phyloP scores from a whole-genome alignment of 371 early-diverging fungal genomes.

The Quaeritorhiza haematococci region DNA sequence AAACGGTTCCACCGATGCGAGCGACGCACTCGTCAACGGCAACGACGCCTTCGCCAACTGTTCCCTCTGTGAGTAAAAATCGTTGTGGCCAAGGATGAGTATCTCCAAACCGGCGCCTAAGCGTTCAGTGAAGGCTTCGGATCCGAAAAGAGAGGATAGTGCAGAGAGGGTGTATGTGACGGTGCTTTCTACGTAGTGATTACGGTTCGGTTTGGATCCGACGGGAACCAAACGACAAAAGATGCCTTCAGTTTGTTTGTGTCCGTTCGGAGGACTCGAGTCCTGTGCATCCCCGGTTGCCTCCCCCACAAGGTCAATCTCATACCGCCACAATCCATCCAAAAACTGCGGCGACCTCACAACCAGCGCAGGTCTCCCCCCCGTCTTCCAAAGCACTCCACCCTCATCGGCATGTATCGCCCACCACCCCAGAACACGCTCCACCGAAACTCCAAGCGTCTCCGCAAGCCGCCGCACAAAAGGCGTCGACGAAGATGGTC shows the following conservation, averaged over 20 bases:
- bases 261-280: neutral
- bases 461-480: too few species aligned
- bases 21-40: constrained; percentile 50
- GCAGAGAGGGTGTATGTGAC: constrained; percentile 18
- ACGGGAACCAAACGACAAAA: neutral
- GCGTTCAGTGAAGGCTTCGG: too few species aligned
- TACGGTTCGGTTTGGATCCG: constrained; percentile 3
- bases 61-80: constrained; percentile 88
- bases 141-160: constrained; percentile 1
- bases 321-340: constrained; percentile 38
- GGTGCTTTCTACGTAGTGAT: constrained; percentile 27
- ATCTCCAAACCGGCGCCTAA: constrained; percentile 53
- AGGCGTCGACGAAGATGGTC: neutral
- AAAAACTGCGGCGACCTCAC: constrained; percentile 39
- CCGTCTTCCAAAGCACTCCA: too few species aligned
- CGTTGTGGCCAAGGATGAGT: constrained; percentile 81
- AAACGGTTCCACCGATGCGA: constrained; percentile 62
- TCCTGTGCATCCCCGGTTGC: neutral
- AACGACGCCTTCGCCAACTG: constrained; percentile 53
- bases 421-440: too few species aligned
- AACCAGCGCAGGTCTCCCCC: too few species aligned
- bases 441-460: too few species aligned
- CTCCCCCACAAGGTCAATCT: neutral
- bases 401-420: too few species aligned
- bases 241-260: constrained; percentile 1